These are phyloP conservation scores for Camellia granthamiana DNA, from an alignment of 148 eudicot genomes.

Conservation along the genomic window DNA sequence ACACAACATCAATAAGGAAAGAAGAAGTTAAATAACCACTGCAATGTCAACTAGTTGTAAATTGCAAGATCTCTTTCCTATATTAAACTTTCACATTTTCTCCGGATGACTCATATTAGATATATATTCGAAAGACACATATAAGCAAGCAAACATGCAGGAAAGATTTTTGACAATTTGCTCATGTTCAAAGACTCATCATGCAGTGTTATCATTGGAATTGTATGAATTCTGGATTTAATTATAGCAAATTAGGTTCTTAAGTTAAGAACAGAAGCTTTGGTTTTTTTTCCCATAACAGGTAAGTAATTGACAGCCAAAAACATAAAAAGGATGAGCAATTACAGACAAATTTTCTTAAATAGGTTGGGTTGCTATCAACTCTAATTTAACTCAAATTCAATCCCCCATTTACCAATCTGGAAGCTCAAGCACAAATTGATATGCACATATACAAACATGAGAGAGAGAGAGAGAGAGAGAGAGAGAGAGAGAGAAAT, in stretches of 20 bases:
- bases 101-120: not conserved
- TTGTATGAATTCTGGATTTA: not conserved
- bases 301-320: not conserved
- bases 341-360: not conserved
- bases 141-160: not conserved
- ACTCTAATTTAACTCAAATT: not conserved
- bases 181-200: not conserved
- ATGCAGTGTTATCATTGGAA: not conserved
- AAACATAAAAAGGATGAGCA: not conserved
- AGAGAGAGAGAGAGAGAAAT: not conserved
- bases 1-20: not conserved
- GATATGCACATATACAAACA: not conserved
- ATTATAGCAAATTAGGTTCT: not conserved
- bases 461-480: not conserved
- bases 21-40: not conserved
- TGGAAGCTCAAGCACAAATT: too few species aligned
- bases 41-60: not conserved
- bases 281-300: not conserved
- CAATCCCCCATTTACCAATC: not conserved
- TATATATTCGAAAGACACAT: not conserved
- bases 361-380: not conserved
- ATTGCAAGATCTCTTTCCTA: not conserved
- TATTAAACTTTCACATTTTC: not conserved
- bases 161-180: not conserved
- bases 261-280: not conserved